Conservation (phyloP, 176 grass and related monocot species). For the Carex myosuroides region DNA sequence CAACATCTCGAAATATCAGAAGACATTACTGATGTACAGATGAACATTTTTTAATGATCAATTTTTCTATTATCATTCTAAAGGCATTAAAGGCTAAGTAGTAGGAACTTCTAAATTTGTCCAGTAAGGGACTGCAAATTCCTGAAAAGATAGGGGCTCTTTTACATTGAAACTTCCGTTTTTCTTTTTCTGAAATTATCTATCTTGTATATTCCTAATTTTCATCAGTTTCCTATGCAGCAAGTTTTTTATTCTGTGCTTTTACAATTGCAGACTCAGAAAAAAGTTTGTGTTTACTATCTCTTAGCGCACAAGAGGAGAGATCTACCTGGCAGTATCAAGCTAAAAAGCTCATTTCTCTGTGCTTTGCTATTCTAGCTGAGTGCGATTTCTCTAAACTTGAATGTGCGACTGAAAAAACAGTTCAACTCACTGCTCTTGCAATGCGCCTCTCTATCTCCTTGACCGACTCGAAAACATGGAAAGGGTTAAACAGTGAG, state of each 20-base stretch:
- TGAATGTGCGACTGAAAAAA: conserved; percentile 36
- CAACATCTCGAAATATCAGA: neutral
- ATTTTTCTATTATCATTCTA: neutral
- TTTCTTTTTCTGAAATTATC: neutral
- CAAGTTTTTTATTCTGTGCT: conserved; percentile 27
- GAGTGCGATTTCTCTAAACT: conserved; percentile 52
- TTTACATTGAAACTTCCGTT: neutral
- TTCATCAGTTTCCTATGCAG: neutral
- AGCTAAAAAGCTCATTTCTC: conserved; percentile 64
- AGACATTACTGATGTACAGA: neutral
- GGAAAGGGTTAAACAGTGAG: conserved; percentile 54
- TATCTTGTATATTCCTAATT: neutral
- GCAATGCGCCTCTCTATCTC: conserved; percentile 75
- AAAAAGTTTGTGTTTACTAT: conserved; percentile 73
- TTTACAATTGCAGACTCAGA: conserved; percentile 51
- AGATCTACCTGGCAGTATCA: conserved; percentile 89
- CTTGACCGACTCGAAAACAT: conserved; percentile 77
- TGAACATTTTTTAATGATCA: neutral
- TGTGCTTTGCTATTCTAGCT: conserved; percentile 72
- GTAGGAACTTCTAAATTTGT: neutral
- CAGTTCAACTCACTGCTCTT: conserved; percentile 33
- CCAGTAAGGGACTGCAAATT: neutral
- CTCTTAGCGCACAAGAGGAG: conserved; percentile 51
- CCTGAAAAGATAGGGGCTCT: neutral
- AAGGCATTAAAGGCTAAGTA: neutral